Evolutionary conservation across 1,139 yeast species (phyloP), one percentile per base, ranked within the genome.

Genomic region (Meyerozyma carpophila): DNA sequence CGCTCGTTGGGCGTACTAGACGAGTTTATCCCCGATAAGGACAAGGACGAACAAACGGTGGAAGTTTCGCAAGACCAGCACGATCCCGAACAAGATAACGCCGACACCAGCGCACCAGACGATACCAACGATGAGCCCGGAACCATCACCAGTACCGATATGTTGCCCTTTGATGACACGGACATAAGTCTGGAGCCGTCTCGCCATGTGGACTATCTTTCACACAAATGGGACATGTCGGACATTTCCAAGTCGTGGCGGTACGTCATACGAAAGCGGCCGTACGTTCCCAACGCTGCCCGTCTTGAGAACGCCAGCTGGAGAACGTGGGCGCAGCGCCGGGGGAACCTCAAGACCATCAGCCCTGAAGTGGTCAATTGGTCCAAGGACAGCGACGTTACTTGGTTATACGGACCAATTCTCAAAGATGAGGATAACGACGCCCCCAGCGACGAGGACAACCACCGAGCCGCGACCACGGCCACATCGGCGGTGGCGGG

Each of bases 221-320:
- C 96, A 5, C 96, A 93, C 60, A 79, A 93, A 59, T 93, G 98
- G 98, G 89, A 89, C 56, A 98, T 91, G 52, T 71, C 82, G 5
- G 98, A 93, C 61, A 88, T 93, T 36, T 86, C 95, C 11, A 87
- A 87, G 53, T 88, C 96, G 32, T 93, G 98, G 98, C 75, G 96
- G 51, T 93, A 93, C 61, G 86, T 93, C 48, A 91, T 89, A 40
- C 69, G 82, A 50, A 83, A 87, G 55, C 78, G 96, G 43, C 85
- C 86, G 50, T 85, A 81, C 55, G 81, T 82, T 24, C 88, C 89
- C 16, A 80, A 81, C 56, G 68, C 81, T 2, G 75, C 84, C 3
- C 70, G 94, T 51, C 66, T 85, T 44, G 93, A 85, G 59, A 85
- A 85, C 60, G 93, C 93, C 0, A 77, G 86, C 40, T 85, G 94